These are phyloP conservation scores for Endotrypanum monterogeii DNA, from an alignment of 208 protist genomes.

Conservation along the genomic window DNA sequence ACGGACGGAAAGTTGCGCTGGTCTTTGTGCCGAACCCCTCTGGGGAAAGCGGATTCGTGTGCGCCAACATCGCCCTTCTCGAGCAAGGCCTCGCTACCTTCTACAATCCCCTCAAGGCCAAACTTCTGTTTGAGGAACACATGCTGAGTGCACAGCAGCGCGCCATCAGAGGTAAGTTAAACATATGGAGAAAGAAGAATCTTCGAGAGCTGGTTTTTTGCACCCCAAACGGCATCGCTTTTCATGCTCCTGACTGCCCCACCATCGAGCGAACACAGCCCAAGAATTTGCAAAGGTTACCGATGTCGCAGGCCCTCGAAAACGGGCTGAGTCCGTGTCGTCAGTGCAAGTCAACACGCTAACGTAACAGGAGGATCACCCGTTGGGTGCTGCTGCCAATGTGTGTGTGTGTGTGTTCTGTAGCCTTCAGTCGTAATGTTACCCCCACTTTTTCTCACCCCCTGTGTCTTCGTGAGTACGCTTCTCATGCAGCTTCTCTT, in stretches of 20 bases:
- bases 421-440: too few relatives aligned
- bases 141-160: constrained; percentile 37
- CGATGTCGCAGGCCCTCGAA: constrained; percentile 34
- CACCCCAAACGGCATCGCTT: constrained; percentile 48
- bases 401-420: not conserved
- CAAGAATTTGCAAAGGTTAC: constrained; percentile 14
- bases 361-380: not conserved
- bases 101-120: constrained; percentile 32
- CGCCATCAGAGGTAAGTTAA: constrained; percentile 23
- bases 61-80: constrained; percentile 53
- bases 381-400: not conserved
- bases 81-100: constrained; percentile 51
- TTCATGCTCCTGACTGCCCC: constrained; percentile 40
- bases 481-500: too few relatives aligned
- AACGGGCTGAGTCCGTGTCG: constrained; percentile 50
- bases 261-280: constrained; percentile 22
- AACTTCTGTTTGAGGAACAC: constrained; percentile 15
- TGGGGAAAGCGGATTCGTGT: constrained; percentile 35
- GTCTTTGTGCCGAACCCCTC: constrained; percentile 40
- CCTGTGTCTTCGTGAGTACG: too few relatives aligned
- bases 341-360: constrained; percentile 46
- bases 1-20: constrained; percentile 47
- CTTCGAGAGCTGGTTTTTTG: constrained; percentile 34
- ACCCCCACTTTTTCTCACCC: too few relatives aligned
- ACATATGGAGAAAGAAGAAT: constrained; percentile 53